phyloP scores from a whole-genome alignment of 352 stramenopile species.

The Pythium phragmitis region DNA sequence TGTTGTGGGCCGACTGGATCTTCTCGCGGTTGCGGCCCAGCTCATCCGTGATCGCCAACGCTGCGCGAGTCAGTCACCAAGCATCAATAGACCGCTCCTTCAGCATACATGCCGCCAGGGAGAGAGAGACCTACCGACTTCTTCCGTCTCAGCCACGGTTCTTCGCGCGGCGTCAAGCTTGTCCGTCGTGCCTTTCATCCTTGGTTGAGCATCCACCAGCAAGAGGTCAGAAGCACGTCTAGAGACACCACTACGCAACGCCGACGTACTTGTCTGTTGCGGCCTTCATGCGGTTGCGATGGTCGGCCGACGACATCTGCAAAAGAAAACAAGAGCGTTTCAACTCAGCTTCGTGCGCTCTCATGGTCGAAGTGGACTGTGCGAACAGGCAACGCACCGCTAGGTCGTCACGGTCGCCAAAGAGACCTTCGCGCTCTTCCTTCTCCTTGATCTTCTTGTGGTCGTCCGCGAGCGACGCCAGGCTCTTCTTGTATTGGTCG shows the following conservation, averaged over 20 bases:
- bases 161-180: slow-evolving; percentile 75
- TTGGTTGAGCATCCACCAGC: slow-evolving; percentile 17
- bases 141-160: slow-evolving; percentile 83
- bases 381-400: slow-evolving; percentile 32
- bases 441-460: slow-evolving; percentile 83
- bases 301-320: slow-evolving; percentile 61
- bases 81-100: not conserved
- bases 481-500: slow-evolving; percentile 88
- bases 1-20: slow-evolving; percentile 77
- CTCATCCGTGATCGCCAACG: slow-evolving; percentile 80
- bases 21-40: slow-evolving; percentile 84
- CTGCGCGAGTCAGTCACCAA: slow-evolving; percentile 20
- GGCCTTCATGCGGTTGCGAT: slow-evolving; percentile 75
- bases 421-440: slow-evolving; percentile 81
- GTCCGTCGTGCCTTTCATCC: slow-evolving; percentile 84
- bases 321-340: not conserved
- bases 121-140: slow-evolving; percentile 63
- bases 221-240: too few species aligned
- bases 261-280: slow-evolving; percentile 75
- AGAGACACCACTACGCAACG: not conserved
- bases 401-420: slow-evolving; percentile 72
- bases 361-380: too few species aligned
- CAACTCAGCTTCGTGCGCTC: not conserved
- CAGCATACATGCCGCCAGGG: not conserved
- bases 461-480: slow-evolving; percentile 77